These are phyloP conservation scores for Exophiala lecanii-corni DNA, from an alignment of 2,329 filamentous ascomycete genomes.

Conservation along the genomic window DNA sequence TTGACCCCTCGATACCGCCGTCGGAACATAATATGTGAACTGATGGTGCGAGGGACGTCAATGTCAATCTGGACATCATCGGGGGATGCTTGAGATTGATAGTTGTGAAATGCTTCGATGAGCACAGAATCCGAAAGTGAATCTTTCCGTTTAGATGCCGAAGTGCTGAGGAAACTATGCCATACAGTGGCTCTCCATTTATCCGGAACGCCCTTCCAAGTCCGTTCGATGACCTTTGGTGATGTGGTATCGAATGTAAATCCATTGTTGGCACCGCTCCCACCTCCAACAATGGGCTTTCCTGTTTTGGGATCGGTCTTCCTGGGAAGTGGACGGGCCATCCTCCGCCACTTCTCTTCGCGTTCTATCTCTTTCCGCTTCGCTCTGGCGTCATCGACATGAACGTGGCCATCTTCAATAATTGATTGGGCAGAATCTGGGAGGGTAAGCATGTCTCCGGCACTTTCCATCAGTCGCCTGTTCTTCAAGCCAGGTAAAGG, in stretches of 20 bases:
- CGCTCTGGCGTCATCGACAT: conserved; percentile 19
- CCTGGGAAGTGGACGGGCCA: conserved; percentile 51
- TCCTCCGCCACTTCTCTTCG: conserved; percentile 64
- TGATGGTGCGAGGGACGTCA: conserved; percentile 92
- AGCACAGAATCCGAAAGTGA: conserved; percentile 67
- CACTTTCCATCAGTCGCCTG: conserved; percentile 54
- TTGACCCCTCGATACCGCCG: conserved; percentile 88
- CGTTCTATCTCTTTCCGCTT: conserved; percentile 55
- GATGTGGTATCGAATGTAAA: conserved; percentile 78
- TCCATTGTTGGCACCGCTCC: conserved; percentile 44
- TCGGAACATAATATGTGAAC: conserved; percentile 94
- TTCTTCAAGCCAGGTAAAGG: conserved; percentile 33
- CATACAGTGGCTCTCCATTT: conserved; percentile 90
- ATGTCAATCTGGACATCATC: conserved; percentile 97
- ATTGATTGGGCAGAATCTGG: conserved; percentile 36
- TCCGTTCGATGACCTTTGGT: conserved; percentile 81
- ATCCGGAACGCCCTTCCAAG: conserved; percentile 98
- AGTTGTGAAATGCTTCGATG: conserved; percentile 64
- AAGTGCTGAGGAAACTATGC: conserved; percentile 83
- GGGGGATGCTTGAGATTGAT: conserved; percentile 69
- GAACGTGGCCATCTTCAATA: conserved; percentile 43
- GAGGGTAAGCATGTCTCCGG: conserved; percentile 60
- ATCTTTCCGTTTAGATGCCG: conserved; percentile 61
- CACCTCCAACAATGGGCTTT: conserved; percentile 42
- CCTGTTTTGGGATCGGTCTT: conserved; percentile 32